phyloP scores from a whole-genome alignment of 2,329 filamentous ascomycete genomes.

The Neoascochyta sp. region DNA sequence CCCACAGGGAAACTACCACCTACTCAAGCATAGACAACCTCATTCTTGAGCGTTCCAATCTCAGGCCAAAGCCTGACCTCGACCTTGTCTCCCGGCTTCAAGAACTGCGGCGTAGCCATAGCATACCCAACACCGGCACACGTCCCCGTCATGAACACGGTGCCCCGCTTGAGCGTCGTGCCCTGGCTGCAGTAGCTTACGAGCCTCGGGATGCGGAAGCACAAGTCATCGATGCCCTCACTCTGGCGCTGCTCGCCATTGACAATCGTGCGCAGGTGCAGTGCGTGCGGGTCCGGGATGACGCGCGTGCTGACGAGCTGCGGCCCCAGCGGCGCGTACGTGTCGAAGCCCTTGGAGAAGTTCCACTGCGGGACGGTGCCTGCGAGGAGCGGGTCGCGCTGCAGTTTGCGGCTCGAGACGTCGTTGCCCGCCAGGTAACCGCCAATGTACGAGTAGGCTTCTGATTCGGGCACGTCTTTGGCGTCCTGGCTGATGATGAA shows the following conservation, averaged over 20 bases:
- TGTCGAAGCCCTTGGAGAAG: slow-evolving; percentile 57
- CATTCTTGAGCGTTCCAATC: slow-evolving; percentile 34
- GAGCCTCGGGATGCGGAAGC: slow-evolving; percentile 46
- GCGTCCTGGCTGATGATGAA: slow-evolving; percentile 53
- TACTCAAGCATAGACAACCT: slow-evolving; percentile 32
- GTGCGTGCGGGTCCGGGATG: slow-evolving; percentile 43
- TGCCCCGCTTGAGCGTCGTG: slow-evolving; percentile 46
- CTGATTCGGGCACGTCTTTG: slow-evolving; percentile 46
- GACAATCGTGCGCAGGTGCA: slow-evolving; percentile 47
- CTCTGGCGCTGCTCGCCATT: slow-evolving; percentile 51
- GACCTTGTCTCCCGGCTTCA: slow-evolving; percentile 34
- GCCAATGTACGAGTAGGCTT: slow-evolving; percentile 51
- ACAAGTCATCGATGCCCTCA: slow-evolving; percentile 47
- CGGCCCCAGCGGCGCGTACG: slow-evolving; percentile 53
- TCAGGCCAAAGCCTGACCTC: slow-evolving; percentile 29
- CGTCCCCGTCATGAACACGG: slow-evolving; percentile 51
- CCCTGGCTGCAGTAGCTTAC: slow-evolving; percentile 48
- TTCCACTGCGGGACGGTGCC: slow-evolving; percentile 56
- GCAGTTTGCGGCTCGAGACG: slow-evolving; percentile 52
- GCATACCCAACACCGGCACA: slow-evolving; percentile 40
- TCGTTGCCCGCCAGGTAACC: slow-evolving; percentile 57
- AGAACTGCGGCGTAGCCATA: slow-evolving; percentile 38
- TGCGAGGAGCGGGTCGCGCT: slow-evolving; percentile 49
- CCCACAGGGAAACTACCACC: no score
- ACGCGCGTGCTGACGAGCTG: slow-evolving; percentile 45